Conservation (phyloP, 1,284 basidiomycete genomes). For the Fomes fomentarius region DNA sequence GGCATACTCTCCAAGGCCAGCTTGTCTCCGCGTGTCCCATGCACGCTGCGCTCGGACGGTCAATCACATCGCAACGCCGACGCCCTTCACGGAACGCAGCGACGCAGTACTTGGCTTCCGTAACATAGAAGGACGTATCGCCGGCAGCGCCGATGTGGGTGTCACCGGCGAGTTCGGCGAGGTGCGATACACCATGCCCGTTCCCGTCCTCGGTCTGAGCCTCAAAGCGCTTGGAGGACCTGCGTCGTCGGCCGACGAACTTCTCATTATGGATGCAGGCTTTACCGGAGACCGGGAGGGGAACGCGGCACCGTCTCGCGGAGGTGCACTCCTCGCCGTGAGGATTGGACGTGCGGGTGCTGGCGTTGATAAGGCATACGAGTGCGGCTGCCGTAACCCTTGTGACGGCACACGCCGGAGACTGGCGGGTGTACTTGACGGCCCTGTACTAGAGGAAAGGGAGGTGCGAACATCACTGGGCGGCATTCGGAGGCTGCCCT, state of each 20-base stretch:
- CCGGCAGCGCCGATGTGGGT: background rate
- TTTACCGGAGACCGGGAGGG: constrained; percentile 12
- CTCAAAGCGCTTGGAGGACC: constrained; percentile 22
- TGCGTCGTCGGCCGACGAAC: constrained; percentile 17
- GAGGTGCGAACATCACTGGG: constrained; percentile 10
- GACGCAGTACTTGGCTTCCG: constrained; percentile 29
- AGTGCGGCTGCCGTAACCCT: background rate
- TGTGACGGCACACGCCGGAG: constrained; percentile 8
- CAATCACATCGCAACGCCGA: background rate
- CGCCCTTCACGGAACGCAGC: constrained; percentile 22
- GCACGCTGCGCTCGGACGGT: background rate
- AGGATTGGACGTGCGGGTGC: constrained; percentile 1
- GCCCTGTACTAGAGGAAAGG: constrained; percentile 7
- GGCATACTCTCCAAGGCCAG: too few species aligned
- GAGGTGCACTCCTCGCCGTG: constrained; percentile 8
- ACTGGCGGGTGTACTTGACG: constrained; percentile 3
- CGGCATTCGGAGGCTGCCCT: constrained; percentile 9
- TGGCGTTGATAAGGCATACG: constrained; percentile 2
- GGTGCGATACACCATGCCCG: constrained; percentile 67
- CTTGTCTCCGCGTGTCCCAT: background rate
- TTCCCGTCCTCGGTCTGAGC: constrained; percentile 62
- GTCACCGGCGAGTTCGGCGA: constrained; percentile 14
- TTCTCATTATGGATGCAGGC: constrained; percentile 1
- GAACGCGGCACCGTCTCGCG: constrained; percentile 14
- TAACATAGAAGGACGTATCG: constrained; percentile 28